Evolutionary conservation across 805 yeast genomes (phyloP), one percentile per base, ranked within the genome.

Genomic region (Pachysolen tannophilus): DNA sequence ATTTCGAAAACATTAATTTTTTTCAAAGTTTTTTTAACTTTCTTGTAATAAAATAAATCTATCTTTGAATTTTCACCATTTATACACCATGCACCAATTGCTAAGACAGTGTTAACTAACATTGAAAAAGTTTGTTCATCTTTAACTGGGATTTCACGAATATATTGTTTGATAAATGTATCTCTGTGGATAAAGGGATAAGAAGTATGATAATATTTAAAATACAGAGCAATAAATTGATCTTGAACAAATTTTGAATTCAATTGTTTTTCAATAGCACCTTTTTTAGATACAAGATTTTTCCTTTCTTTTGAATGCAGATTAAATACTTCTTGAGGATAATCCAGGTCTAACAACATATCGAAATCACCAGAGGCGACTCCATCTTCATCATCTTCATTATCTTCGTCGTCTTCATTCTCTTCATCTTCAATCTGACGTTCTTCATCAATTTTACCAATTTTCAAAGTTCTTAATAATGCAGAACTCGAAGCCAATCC

Each of bases 31-130:
- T 58, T 54, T 50, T 70, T 66, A 15, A 78, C 78, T 40, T 69
- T 61, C 32, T 67, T 67, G 46, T 75, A 80, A 41, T 76, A 79
- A 30, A 68, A 59, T 24, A 75, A 41, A 47, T 78, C 83, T 27
- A 67, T 58, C 36, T 63, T 64, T 2, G 71, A 59, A 13, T 62
- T 51, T 42, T 75, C 80, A 10, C 78, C 79, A 44, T 70, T 65
- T 8, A 68, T 42, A 49, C 82, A 75, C 80, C 82, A 78, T 17
- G 82, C 69, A 11, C 86, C 87, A n/a, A 80, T 54, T 0, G 82
- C 81, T 19, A 78, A 50, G 0, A 78, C 74, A 0, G 78, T 65
- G 46, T 77, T 70, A 28, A 74, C 51, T 21, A 80, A 46, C 16
- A 76, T 60, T 42, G 69, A 69, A 76, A 78, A 75, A 16, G 65